Base-by-base conservation (phyloP, 345 rosid genomes). In the Sisymbrium irio region DNA sequence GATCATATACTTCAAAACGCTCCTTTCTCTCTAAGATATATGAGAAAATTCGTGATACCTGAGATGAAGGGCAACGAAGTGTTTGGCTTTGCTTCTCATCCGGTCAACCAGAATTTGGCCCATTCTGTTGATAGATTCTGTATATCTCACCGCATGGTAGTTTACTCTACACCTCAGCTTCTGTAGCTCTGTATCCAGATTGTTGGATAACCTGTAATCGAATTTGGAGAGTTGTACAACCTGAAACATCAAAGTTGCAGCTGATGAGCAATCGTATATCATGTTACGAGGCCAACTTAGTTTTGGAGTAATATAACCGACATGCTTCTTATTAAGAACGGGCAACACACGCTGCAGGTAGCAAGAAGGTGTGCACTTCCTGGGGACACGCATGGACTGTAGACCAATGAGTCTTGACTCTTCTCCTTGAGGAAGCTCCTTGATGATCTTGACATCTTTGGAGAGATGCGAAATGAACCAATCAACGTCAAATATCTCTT, bases 141-240 rank as follows among this genome's bases (percentile, higher is more conserved):
- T 86, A 73, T 89, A 94, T 57, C 82, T 87, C 46, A 94, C 61
- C 45, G 96, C 87, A 69, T 94, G 97, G 82, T 89, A 94, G 78
- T 91, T 94, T 42, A 85, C 97, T 82, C 96, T 91, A 45, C 98
- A 94, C 72, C 98, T 89, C 49, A 94, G 85, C 82, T 88, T 94
- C 80, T 94, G 98, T 33, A 94, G 86, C 69, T 87, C 88, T 44
- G 80, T 50, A 53, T 79, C 88, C 64, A 94, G 78, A 77, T 72
- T 74, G 80, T 94, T 91, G 25, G 93, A 86, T 44, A 91, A 88
- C 81, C 96, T 80, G 81, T 94, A 94, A 81, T 94, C 98, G 74
- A 91, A 94, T 79, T 94, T 94, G 22, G 93, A 83, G 75, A 94
- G 97, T 80, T 85, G 91, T 67, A 94, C 85, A 69, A 83, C 96